A percentile compares a stretch with the other conserved stretches of the same genome.
Conservation (phyloP, 1,284 basidiomycete genomes). For the Ganoderma sp. region DNA sequence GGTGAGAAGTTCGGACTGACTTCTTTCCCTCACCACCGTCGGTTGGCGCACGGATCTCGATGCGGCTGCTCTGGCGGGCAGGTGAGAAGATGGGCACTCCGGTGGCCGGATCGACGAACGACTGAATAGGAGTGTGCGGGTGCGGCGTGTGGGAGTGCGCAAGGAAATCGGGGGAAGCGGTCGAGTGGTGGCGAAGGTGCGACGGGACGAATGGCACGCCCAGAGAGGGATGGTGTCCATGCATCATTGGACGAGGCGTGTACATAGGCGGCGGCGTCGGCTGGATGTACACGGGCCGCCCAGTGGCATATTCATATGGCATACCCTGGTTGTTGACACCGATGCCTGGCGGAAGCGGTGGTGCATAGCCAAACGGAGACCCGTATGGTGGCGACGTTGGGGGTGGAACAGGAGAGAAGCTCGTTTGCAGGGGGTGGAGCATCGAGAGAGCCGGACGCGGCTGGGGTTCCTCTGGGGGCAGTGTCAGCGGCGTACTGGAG, state of each 20-base stretch:
- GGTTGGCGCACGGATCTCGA: conserved; percentile 76
- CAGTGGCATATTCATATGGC: conserved; percentile 79
- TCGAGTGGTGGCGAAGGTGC: conserved; percentile 60
- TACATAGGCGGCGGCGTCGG: conserved; percentile 63
- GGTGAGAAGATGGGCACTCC: conserved; percentile 72
- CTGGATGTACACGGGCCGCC: conserved; percentile 75
- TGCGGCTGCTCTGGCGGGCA: conserved; percentile 70
- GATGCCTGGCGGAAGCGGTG: conserved; percentile 73
- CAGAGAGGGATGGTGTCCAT: conserved; percentile 50
- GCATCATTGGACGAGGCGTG: conserved; percentile 67
- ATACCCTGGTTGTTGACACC: conserved; percentile 75
- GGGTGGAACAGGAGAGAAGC: conserved; percentile 57
- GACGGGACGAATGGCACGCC: conserved; percentile 55
- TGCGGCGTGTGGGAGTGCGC: conserved; percentile 62
- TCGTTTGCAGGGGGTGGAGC: conserved; percentile 64
- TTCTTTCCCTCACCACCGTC: conserved; percentile 44
- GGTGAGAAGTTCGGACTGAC: conserved; percentile 44
- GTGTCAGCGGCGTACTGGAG: conserved; percentile 17
- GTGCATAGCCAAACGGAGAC: conserved; percentile 66
- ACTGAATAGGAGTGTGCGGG: conserved; percentile 59
- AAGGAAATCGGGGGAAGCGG: conserved; percentile 64
- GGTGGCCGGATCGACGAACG: conserved; percentile 65
- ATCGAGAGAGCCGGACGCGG: conserved; percentile 45
- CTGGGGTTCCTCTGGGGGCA: conserved; percentile 32
- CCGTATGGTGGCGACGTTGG: conserved; percentile 62